These are phyloP conservation scores for Nicotiana noctiflora DNA, from an alignment of 257 asterid genomes.

Conservation along the genomic window DNA sequence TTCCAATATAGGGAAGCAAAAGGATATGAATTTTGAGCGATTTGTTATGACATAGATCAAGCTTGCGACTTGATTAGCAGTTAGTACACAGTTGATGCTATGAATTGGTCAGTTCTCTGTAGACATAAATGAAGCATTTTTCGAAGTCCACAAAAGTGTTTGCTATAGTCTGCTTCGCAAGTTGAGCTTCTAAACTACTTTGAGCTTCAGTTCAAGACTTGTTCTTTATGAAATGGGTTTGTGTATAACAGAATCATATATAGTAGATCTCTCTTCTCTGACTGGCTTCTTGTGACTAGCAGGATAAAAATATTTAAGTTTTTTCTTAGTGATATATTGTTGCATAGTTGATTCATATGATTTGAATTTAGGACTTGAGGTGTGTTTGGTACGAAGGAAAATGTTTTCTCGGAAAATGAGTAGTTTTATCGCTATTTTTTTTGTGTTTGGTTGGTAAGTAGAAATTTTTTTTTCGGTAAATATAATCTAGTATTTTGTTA, in stretches of 20 bases:
- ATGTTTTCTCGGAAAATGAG: too few relatives aligned
- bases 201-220: background rate
- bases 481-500: too few relatives aligned
- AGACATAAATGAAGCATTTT: constrained; percentile 1
- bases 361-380: too few relatives aligned
- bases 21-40: background rate
- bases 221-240: background rate
- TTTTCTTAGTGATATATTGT: background rate
- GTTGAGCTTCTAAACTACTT: background rate
- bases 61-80: background rate
- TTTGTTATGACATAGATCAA: background rate
- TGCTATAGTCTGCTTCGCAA: background rate
- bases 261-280: background rate
- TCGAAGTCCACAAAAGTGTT: background rate
- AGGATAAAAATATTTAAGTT: background rate
- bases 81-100: background rate
- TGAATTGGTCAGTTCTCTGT: background rate
- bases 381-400: too few relatives aligned
- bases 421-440: too few relatives aligned
- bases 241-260: too few relatives aligned
- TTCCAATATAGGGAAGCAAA: background rate
- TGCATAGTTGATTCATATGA: too few relatives aligned
- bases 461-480: too few relatives aligned
- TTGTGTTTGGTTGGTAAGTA: too few relatives aligned
- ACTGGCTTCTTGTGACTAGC: background rate